A percentile compares a stretch with the other conserved stretches of the same genome.
Conservation (phyloP, 2,329 filamentous ascomycete species). For the Apiospora malaysiana region DNA sequence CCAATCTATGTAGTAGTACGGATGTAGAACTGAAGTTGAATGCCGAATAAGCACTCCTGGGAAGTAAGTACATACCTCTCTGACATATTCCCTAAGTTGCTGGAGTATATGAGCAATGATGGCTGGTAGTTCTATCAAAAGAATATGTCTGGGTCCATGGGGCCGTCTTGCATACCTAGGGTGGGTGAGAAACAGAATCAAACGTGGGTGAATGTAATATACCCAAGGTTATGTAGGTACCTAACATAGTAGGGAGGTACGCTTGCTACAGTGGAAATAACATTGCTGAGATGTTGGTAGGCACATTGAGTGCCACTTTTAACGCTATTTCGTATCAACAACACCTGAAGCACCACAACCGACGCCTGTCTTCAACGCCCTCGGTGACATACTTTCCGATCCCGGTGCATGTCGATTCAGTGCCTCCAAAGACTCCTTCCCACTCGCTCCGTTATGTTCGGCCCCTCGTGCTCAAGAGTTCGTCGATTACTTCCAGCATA, state of each 20-base stretch:
- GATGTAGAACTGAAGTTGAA: not conserved
- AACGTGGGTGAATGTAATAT: constrained; percentile 1
- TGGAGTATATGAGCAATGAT: not conserved
- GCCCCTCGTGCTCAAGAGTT: not conserved
- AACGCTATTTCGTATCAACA: constrained; percentile 1
- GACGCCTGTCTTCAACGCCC: not conserved
- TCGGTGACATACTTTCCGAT: constrained; percentile 14
- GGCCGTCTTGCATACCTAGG: not conserved
- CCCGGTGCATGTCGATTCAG: not conserved
- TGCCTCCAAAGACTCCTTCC: not conserved
- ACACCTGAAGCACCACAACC: constrained; percentile 5
- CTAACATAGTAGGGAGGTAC: not conserved
- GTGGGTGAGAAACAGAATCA: not conserved
- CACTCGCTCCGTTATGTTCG: constrained; percentile 6
- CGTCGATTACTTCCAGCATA: constrained; percentile 16
- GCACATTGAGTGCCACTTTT: not conserved
- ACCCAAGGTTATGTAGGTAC: too few species aligned
- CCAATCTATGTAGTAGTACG: too few species aligned
- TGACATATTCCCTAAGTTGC: too few species aligned
- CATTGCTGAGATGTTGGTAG: not conserved
- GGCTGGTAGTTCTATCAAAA: not conserved
- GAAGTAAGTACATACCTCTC: not conserved
- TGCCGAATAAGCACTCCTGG: not conserved
- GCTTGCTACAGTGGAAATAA: not conserved
- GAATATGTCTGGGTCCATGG: not conserved